Conservation (phyloP, 2,329 filamentous ascomycete species). For the Hypoxylon sp. region DNA sequence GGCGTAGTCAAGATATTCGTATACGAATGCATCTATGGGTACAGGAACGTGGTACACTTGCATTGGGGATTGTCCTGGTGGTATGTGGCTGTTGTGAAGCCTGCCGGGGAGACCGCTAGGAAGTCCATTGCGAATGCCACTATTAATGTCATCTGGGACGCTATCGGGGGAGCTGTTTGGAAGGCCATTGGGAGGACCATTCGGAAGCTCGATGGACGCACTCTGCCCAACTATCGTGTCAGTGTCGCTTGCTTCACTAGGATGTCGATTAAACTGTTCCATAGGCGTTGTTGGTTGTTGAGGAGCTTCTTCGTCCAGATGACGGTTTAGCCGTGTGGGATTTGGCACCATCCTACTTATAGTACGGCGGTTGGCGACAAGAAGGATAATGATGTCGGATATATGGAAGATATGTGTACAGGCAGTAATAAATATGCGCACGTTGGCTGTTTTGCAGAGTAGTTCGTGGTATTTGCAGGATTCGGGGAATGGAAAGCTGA, state of each 20-base stretch:
- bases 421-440: neutral
- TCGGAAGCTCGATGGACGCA: neutral
- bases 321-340: neutral
- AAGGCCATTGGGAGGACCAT: neutral
- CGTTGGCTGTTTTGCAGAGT: neutral
- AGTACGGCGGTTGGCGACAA: neutral
- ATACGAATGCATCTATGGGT: too few species aligned
- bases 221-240: neutral
- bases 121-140: neutral
- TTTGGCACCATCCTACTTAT: neutral
- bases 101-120: neutral
- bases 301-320: neutral
- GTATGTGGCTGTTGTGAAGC: neutral
- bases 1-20: slow-evolving; percentile 44
- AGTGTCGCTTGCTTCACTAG: neutral
- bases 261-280: neutral
- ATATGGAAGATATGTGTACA: neutral
- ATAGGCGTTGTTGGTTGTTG: neutral
- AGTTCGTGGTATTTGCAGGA: neutral
- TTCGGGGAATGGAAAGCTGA: neutral
- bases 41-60: neutral
- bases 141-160: neutral
- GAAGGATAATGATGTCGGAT: too few species aligned
- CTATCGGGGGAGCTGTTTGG: neutral
- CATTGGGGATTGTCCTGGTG: neutral